Conservation (phyloP, 2,329 filamentous ascomycete species). For the Hypoxylon sp. region DNA sequence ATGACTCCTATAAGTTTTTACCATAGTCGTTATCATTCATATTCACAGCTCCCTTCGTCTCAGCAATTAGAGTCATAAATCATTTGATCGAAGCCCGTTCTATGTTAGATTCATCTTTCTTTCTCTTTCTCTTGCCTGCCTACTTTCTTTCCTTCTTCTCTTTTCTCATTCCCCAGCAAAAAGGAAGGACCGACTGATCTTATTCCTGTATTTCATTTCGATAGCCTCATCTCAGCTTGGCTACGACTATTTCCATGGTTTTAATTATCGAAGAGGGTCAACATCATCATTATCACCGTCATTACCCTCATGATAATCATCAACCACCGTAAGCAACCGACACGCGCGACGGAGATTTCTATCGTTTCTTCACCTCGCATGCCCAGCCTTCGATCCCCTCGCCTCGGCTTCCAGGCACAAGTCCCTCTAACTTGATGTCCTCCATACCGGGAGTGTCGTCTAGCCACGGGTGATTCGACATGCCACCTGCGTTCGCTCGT, state of each 20-base stretch:
- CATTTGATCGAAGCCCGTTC: slow-evolving; percentile 36
- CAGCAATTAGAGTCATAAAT: slow-evolving; percentile 32
- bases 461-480: slow-evolving; percentile 87
- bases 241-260: slow-evolving; percentile 8
- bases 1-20: slow-evolving; percentile 15
- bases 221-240: neutral
- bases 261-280: slow-evolving; percentile 4
- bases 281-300: slow-evolving; percentile 12
- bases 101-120: slow-evolving; percentile 37
- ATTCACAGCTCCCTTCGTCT: slow-evolving; percentile 19
- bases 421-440: slow-evolving; percentile 75
- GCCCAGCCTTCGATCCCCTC: slow-evolving; percentile 97
- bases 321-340: slow-evolving; percentile 5
- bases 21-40: slow-evolving; percentile 14
- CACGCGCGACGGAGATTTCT: slow-evolving; percentile 45
- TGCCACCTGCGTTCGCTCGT: slow-evolving; percentile 94
- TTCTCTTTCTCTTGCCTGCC: slow-evolving; percentile 20
- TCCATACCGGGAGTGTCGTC: slow-evolving; percentile 92
- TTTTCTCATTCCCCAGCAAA: slow-evolving; percentile 26
- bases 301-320: slow-evolving; percentile 2
- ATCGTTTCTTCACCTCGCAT: slow-evolving; percentile 86
- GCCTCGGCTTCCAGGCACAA: slow-evolving; percentile 84
- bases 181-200: slow-evolving; percentile 26
- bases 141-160: slow-evolving; percentile 14
- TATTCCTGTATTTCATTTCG: slow-evolving; percentile 4